These are phyloP conservation scores for Phytophthora brassicae DNA, from an alignment of 352 stramenopile species.

Conservation along the genomic window DNA sequence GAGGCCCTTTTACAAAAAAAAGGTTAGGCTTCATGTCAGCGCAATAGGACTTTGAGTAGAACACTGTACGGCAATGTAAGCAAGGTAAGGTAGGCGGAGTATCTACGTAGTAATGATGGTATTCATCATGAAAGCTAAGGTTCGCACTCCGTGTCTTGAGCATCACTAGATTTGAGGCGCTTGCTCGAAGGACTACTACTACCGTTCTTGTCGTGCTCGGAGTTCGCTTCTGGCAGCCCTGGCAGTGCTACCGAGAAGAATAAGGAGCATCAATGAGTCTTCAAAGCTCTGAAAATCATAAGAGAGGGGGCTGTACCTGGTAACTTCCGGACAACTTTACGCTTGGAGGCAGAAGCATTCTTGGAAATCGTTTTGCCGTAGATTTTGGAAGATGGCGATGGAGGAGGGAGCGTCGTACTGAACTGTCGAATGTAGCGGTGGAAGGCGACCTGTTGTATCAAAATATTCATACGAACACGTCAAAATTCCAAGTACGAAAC, in stretches of 20 bases:
- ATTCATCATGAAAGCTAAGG: constrained; percentile 1
- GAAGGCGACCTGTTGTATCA: constrained; percentile 50
- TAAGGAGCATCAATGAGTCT: not conserved
- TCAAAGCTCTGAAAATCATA: not conserved
- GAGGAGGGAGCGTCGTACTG: constrained; percentile 59
- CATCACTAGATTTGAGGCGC: constrained; percentile 14
- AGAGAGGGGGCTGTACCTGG: constrained; percentile 15
- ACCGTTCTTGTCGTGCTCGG: constrained; percentile 12
- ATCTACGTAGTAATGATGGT: constrained; percentile 6
- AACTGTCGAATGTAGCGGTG: constrained; percentile 61
- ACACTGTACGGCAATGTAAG: constrained; percentile 14
- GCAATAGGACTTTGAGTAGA: too few relatives aligned
- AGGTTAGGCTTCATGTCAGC: too few relatives aligned
- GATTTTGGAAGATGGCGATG: constrained; percentile 73
- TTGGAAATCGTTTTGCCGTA: constrained; percentile 16
- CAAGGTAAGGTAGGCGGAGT: constrained; percentile 4
- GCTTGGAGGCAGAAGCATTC: constrained; percentile 4
- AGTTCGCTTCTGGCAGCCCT: constrained; percentile 20
- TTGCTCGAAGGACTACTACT: constrained; percentile 14
- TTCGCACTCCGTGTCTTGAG: not conserved
- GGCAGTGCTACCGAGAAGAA: not conserved
- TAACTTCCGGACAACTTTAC: constrained; percentile 25
- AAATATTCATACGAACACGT: not conserved
- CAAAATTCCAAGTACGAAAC: not conserved
- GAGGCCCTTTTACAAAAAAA: too few relatives aligned